Base-by-base conservation (phyloP, 2,329 filamentous ascomycete genomes). In the Colletotrichum sidae region DNA sequence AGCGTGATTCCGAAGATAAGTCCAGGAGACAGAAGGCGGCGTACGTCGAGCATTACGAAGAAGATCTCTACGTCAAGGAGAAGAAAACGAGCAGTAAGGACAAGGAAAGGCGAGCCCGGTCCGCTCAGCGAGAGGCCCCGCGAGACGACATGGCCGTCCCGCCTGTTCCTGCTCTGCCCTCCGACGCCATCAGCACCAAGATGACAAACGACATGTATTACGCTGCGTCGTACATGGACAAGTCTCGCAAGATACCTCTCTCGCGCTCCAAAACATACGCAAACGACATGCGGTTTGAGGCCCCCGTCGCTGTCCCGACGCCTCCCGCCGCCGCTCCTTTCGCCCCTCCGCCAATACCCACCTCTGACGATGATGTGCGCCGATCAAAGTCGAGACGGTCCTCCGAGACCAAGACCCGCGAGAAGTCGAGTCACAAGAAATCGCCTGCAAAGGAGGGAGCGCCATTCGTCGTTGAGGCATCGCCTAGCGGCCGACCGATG, bases 11-110 rank as follows among this genome's bases (percentile, higher is more conserved):
- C 0, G 78, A 80, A 53, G 76, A 78, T 12, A 80, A 80, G 73
- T 44, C 35, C 9, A 68, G 65, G 64, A 59, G 63, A 17, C 68
- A 79, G 33, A 71, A 68, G 41, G 56, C 60, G 35, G 71, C 73
- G 6, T 79, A 79, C 44, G 74, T 77, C n/a, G 79, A 80, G 63
- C 62, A 69, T 1, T 74, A 71, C 12, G 74, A 76, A 2, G 77
- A 77, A 1, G 77, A 78, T 1, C 38, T 41, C 70, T 56, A 75
- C 74, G 68, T 69, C 73, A 76, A 78, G 46, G 77, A 78, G 73
- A 81, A 80, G 70, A 79, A 78, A 69, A 70, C 73, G 17, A 72
- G 69, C 50, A 76, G 73, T 35, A 75, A 78, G 66, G 73, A 74
- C 68, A 54, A 67, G 55, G 59, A 67, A 11, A 59, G 57, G 53